Evolutionary conservation across 2,329 filamentous ascomycete species (phyloP).

Genomic region (Aphanoascus verrucosus): DNA sequence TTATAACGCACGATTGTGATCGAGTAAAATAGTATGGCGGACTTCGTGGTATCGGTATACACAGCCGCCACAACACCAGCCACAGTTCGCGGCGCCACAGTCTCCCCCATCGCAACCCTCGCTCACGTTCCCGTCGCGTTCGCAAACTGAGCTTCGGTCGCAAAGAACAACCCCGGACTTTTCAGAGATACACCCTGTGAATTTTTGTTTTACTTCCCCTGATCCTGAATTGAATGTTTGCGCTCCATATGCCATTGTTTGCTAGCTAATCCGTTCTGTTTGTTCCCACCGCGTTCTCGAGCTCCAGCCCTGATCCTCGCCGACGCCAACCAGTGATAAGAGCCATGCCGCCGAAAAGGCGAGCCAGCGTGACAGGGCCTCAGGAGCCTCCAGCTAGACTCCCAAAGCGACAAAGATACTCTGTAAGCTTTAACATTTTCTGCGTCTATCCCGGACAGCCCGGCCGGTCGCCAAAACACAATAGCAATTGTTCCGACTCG

Average conservation of each 20-base stretch:
- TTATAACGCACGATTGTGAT: not conserved
- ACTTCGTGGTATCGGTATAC: not conserved
- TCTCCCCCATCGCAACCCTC: not conserved
- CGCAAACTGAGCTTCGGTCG: slow-evolving; percentile 10
- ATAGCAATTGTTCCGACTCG: not conserved
- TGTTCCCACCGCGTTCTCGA: not conserved
- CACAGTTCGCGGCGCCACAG: not conserved
- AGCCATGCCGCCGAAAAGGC: slow-evolving; percentile 22
- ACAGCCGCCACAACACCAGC: not conserved
- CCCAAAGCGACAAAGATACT: slow-evolving; percentile 16
- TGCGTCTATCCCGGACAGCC: not conserved
- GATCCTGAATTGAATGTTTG: not conserved
- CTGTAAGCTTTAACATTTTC: slow-evolving; percentile 14
- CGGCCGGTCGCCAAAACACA: not conserved
- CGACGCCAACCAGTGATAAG: slow-evolving; percentile 12
- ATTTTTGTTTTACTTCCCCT: not conserved
- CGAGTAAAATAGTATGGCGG: not conserved
- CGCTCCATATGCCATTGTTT: not conserved
- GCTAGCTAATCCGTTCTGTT: not conserved
- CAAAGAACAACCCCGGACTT: not conserved
- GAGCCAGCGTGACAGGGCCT: slow-evolving; percentile 40
- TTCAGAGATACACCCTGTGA: not conserved
- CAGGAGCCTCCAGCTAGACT: slow-evolving; percentile 13
- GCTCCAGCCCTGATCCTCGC: slow-evolving; percentile 11
- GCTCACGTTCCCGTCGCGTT: slow-evolving; percentile 4